A percentile compares a stretch with the other conserved stretches of the same genome.
Conservation (phyloP, 768 basidiomycete genomes). For the Hemileccinum rubropunctum region DNA sequence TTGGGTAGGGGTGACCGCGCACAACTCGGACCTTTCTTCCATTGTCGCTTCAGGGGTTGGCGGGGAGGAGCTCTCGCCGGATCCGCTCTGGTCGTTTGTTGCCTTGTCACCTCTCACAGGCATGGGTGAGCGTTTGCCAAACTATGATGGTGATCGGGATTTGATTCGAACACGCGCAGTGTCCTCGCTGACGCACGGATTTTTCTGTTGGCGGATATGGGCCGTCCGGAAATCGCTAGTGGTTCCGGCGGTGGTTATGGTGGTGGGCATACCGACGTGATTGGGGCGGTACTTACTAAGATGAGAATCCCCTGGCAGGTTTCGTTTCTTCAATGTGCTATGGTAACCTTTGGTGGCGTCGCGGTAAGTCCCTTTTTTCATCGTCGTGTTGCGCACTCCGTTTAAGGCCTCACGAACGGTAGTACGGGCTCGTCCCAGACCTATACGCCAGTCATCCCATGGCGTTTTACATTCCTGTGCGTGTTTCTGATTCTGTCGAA, state of each 20-base stretch:
- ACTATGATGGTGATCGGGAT: not conserved
- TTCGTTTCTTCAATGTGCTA: no score
- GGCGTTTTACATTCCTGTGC: slow-evolving; percentile 7
- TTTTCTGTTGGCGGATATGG: slow-evolving; percentile 11
- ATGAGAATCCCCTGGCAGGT: no score
- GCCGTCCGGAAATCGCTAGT: not conserved
- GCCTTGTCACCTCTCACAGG: not conserved
- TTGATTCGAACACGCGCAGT: slow-evolving; percentile 1
- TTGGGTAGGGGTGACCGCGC: slow-evolving; percentile 1
- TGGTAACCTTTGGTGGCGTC: no score
- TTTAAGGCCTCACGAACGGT: not conserved
- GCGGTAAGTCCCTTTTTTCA: no score
- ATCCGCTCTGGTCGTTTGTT: slow-evolving; percentile 10
- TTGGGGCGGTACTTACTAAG: no score
- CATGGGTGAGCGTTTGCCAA: not conserved
- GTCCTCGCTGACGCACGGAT: slow-evolving; percentile 1
- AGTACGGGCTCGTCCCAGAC: slow-evolving; percentile 13
- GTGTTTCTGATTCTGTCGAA: not conserved
- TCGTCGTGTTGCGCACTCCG: no score
- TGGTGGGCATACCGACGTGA: no score
- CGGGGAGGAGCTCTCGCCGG: not conserved
- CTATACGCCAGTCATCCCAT: not conserved
- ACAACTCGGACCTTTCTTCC: slow-evolving; percentile 6
- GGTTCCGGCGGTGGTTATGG: not conserved
- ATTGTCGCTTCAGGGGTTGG: slow-evolving; percentile 3